Evolutionary conservation across 75 land plant genomes (phyloP), one percentile per base, ranked within the genome.

Genomic region (Chamaecyparis obtusa): DNA sequence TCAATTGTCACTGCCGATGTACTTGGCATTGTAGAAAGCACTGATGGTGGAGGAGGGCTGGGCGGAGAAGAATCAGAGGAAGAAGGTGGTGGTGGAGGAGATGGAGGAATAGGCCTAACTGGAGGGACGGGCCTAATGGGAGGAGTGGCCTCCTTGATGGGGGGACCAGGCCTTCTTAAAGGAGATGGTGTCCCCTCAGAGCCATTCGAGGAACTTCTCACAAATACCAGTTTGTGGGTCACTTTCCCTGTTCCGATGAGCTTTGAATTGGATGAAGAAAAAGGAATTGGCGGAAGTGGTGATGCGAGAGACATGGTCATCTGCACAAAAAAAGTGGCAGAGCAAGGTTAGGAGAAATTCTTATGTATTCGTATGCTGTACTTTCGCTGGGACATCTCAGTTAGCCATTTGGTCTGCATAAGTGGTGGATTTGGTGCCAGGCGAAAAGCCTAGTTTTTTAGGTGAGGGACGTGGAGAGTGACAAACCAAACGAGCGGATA

Each of bases 1-100:
- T 98, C 99, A 86, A 96, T 69, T 19, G 97, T 98, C 35, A 98
- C 91, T 85, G 85, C 88, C 32, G 89, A 87, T 82, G 89, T 67
- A 32, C 36, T 83, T 79, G 33, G 69, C 32, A 67, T 60, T 1
- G 86, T 57, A 74, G 84, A 35, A 46, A 60, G 32, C 49, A 89
- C 44, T 44, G 67, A 24, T 36, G 91, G 76, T 15, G 93, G 49
- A 35, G 87, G 57, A 33, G 93, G 75, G 16, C 85, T 89, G 13
- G 91, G 85, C 3, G 94, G 48, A 37, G 90, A 86, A 19, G 94
- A 87, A 67, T 89, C 41, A 37, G 90, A 78, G 37, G 87, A 87
- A 60, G 93, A 76, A 56, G 89, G 88, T 78, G 93, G 88, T 72
- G 93, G 83, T 55, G 89, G 88, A 11, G 91, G 84, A 41, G 95